Percentiles rank a stretch among this genome's conserved stretches.
Conservation (phyloP, 1,284 basidiomycete genomes). For the Ganoderma meredithae region DNA sequence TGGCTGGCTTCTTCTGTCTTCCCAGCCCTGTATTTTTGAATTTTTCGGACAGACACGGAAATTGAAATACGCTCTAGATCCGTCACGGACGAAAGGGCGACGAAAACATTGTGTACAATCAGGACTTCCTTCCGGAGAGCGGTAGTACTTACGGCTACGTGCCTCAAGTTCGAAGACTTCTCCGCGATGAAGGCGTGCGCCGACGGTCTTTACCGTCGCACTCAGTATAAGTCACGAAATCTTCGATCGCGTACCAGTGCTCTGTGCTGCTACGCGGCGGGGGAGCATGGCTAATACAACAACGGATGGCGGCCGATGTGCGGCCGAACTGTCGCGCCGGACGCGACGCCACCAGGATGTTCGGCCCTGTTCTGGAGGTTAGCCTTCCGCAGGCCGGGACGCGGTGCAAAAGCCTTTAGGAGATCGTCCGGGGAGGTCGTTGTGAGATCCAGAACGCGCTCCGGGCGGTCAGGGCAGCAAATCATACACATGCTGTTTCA, state of each 20-base stretch:
- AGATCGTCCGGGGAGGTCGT: constrained; percentile 4
- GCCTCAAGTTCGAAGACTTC: no score
- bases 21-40: not conserved
- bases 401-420: not conserved
- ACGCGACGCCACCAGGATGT: not conserved
- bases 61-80: not conserved
- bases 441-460: not conserved
- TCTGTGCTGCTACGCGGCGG: no score
- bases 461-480: not conserved
- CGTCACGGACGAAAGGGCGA: not conserved
- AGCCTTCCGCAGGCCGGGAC: not conserved
- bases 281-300: no score
- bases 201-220: not conserved
- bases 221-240: not conserved
- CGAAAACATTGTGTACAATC: not conserved
- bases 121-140: not conserved
- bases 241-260: no score
- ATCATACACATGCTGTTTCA: not conserved
- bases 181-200: not conserved
- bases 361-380: not conserved
- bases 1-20: not conserved
- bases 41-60: not conserved
- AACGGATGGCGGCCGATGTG: not conserved
- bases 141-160: no score
- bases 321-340: not conserved